Percentiles rank a stretch among this genome's conserved stretches.
Evolutionary conservation across 140 eudicot genomes (phyloP).

Genomic region (Erigeron philadelphicus): DNA sequence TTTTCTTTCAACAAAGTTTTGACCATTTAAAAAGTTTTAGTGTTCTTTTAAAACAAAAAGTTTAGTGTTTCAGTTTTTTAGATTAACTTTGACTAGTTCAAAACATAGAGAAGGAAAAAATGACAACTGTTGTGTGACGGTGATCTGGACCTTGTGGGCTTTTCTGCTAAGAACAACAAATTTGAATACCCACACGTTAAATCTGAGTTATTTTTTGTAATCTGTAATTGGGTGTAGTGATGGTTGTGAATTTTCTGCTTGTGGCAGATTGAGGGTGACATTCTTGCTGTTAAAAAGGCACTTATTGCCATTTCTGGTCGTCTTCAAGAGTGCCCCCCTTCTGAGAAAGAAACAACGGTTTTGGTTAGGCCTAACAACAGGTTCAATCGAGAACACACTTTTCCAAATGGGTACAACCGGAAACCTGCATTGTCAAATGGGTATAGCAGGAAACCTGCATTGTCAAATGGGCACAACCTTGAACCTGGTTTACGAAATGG

Average conservation of each 20-base stretch:
- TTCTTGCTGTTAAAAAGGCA: constrained; percentile 57
- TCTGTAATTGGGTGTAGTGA: not conserved
- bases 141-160: too few relatives aligned
- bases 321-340: constrained; percentile 55
- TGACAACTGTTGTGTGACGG: too few relatives aligned
- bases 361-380: constrained; percentile 30
- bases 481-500: not conserved
- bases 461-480: not conserved
- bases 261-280: constrained; percentile 62
- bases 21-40: too few relatives aligned
- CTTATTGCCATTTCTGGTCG: constrained; percentile 51
- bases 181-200: not conserved
- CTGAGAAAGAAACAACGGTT: constrained; percentile 27
- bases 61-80: too few relatives aligned
- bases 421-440: not conserved
- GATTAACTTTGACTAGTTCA: too few relatives aligned
- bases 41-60: too few relatives aligned
- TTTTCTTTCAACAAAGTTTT: too few relatives aligned
- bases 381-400: not conserved
- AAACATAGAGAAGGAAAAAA: too few relatives aligned
- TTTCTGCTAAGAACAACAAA: too few relatives aligned
- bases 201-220: not conserved
- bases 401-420: not conserved
- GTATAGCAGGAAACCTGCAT: not conserved
- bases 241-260: not conserved